Evolutionary conservation across 805 yeast genomes (phyloP).

Genomic region (Saitoella complicata): DNA sequence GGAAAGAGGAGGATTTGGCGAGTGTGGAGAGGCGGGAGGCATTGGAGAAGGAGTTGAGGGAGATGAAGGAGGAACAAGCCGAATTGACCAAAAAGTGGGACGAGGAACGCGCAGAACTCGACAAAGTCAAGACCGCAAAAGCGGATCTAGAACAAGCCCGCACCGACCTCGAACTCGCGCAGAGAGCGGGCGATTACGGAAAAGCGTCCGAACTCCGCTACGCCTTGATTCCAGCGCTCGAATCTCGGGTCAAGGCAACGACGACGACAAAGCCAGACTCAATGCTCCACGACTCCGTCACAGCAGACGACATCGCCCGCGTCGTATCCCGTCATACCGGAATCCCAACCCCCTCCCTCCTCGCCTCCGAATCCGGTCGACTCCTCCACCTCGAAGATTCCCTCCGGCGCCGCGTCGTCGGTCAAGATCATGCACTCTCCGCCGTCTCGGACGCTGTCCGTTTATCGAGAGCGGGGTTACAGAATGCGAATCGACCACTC

Average conservation of each 20-base stretch:
- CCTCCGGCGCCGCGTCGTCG: constrained; percentile 64
- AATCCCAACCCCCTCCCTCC: constrained; percentile 74
- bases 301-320: constrained; percentile 82
- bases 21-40: constrained; percentile 65
- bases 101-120: constrained; percentile 58
- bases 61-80: constrained; percentile 46
- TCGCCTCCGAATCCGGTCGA: constrained; percentile 91
- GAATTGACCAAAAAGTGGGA: constrained; percentile 80
- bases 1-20: constrained; percentile 79
- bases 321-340: constrained; percentile 93
- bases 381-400: constrained; percentile 73
- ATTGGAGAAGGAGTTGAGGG: constrained; percentile 48
- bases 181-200: constrained; percentile 73
- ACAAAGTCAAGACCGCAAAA: constrained; percentile 62
- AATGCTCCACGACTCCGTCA: constrained; percentile 76
- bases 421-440: constrained; percentile 87
- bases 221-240: constrained; percentile 67
- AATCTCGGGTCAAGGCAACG: constrained; percentile 35
- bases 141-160: constrained; percentile 71
- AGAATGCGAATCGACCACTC: constrained; percentile 86
- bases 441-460: constrained; percentile 90
- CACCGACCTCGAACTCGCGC: constrained; percentile 64
- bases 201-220: constrained; percentile 82
- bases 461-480: constrained; percentile 89
- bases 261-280: constrained; percentile 10